Base-by-base conservation (phyloP, 2,329 filamentous ascomycete genomes). In the Pseudohalonectria lignicola region DNA sequence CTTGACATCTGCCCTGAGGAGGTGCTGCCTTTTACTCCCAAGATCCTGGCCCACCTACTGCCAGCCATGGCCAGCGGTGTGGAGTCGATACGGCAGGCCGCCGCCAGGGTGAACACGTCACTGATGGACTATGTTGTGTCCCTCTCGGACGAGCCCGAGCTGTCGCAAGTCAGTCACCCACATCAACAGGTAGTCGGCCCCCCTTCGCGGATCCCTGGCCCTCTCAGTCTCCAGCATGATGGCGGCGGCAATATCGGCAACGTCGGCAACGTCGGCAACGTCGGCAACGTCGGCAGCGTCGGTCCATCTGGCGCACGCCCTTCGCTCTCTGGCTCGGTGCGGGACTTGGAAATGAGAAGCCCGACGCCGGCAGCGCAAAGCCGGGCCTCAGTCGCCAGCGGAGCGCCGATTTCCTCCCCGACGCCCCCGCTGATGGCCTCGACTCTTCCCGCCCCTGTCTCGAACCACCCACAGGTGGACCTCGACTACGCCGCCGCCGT, bases 1-100 rank as follows among this genome's bases (percentile, higher is more conserved):
- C 82, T 98, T 48, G 88, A 96, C 45, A 96, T 98, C 33, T 95
- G 88, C 49, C 90, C 92, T 0, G 92, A 95, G 54, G 92, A 98
- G 52, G 93, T 98, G 4, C 70, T 98, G 31, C 84, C 85, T 4
- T 96, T 96, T 56, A 92, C 94, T 1, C 93, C 93, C 17, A 85
- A 86, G 48, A 80, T 98, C 21, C 65, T 98, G 31, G 86, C 87
- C 1, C 86, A 95, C 52, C 82, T 98, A 40, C 72, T 98, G 20
- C 93, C 92, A 13, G 87, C 88, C 20, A 86, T 98, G 74, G 90
- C 90, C 5, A 94, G 88, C 52, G 85, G 82, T 37, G 83, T 92
- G 11, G 88, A 96, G 47, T 78, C 81, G 31, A 93, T 96, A 44
- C 82, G 88, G 34, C 79, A 87, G 53, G 87, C 88, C 34, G 92